Percentiles rank a stretch among this genome's conserved stretches.
Evolutionary conservation across 1,139 yeast species (phyloP).

Genomic region (Lodderomyces elongisporus): DNA sequence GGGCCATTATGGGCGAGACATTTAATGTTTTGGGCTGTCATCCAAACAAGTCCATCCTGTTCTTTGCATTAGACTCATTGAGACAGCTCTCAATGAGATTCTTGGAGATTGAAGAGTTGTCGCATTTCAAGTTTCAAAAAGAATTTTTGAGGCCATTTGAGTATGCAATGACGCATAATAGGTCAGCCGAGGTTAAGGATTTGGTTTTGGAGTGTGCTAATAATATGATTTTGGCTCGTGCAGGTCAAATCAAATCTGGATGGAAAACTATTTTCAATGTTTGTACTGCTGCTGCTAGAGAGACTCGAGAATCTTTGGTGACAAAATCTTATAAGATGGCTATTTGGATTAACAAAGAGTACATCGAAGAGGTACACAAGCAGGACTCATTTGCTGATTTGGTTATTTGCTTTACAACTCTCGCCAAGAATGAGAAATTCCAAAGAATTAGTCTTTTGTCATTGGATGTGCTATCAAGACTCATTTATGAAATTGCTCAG

Average conservation of each 20-base stretch:
- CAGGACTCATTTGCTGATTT: constrained; percentile 75
- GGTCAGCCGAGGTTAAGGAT: constrained; percentile 69
- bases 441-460: constrained; percentile 80
- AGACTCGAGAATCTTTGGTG: constrained; percentile 54
- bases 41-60: constrained; percentile 67
- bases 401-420: constrained; percentile 71
- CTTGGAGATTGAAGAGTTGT: constrained; percentile 85
- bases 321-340: constrained; percentile 60
- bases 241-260: constrained; percentile 78
- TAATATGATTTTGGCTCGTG: constrained; percentile 78
- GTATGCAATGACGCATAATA: constrained; percentile 65
- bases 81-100: constrained; percentile 91
- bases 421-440: constrained; percentile 78
- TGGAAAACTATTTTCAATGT: constrained; percentile 90
- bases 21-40: constrained; percentile 85
- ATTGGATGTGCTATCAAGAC: constrained; percentile 64
- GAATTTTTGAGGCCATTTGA: constrained; percentile 92
- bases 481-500: constrained; percentile 57
- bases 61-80: constrained; percentile 89
- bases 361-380: constrained; percentile 56
- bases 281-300: constrained; percentile 60
- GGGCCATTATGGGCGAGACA: constrained; percentile 91
- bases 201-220: constrained; percentile 88
- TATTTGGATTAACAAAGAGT: constrained; percentile 56
- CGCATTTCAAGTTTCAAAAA: constrained; percentile 93